Percentiles rank a stretch among this genome's conserved stretches.
These are phyloP conservation scores for Postia placenta DNA, from an alignment of 768 basidiomycete genomes.

Conservation along the genomic window DNA sequence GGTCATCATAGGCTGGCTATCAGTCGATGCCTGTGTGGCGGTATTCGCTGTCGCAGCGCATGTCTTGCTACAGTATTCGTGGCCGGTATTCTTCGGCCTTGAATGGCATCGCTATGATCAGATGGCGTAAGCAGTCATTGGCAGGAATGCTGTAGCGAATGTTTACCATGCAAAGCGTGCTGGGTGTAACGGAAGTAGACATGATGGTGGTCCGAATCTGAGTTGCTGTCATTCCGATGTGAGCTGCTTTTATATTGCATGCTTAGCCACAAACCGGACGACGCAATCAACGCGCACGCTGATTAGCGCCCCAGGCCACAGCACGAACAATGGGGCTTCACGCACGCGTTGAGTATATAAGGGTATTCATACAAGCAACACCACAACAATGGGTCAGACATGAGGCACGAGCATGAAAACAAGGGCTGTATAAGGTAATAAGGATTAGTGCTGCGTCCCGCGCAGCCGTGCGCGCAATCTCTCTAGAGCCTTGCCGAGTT, in stretches of 20 bases:
- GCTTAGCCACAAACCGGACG: no score
- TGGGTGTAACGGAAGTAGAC: neutral
- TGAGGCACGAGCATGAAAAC: neutral
- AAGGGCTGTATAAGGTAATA: neutral
- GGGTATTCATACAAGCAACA: neutral
- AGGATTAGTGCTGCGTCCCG: conserved; percentile 10
- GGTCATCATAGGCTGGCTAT: no score
- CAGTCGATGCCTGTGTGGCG: no score
- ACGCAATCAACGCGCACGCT: no score
- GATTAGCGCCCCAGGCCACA: no score
- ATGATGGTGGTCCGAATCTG: neutral
- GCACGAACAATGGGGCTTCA: no score
- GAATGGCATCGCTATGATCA: conserved; percentile 10
- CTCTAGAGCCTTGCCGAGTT: conserved; percentile 66
- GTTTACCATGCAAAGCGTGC: neutral
- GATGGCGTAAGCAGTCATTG: neutral
- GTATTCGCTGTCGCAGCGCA: no score
- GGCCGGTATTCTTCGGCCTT: conserved; percentile 9
- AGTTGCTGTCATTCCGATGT: no score
- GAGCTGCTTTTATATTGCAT: no score
- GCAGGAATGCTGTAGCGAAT: neutral
- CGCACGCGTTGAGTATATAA: neutral
- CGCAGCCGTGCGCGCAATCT: conserved; percentile 54
- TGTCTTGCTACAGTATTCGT: conserved; percentile 14
- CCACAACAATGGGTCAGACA: neutral